These are phyloP conservation scores for Chaetothyriales sp. DNA, from an alignment of 2,329 filamentous ascomycete genomes.

Conservation along the genomic window DNA sequence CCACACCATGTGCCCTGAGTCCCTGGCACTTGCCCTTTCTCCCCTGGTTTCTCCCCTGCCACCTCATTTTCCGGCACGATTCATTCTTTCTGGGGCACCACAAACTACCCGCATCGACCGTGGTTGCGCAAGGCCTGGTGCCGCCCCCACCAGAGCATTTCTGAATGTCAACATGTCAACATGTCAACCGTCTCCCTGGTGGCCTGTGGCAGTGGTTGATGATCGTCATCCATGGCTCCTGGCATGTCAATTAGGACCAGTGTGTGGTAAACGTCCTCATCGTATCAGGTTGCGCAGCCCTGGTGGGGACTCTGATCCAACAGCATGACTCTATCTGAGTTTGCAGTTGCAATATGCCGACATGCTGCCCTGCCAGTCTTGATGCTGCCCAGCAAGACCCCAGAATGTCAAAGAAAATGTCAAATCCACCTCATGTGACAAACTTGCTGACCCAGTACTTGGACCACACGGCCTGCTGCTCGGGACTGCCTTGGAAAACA, in stretches of 20 bases:
- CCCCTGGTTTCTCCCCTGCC: neutral
- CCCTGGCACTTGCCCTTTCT: neutral
- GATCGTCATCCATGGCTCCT: too few relatives aligned
- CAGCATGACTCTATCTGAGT: neutral
- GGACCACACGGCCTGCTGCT: slow-evolving; percentile 16
- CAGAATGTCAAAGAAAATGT: neutral
- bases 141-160: neutral
- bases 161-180: neutral
- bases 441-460: slow-evolving; percentile 19
- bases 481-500: slow-evolving; percentile 19
- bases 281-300: neutral
- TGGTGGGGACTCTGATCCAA: neutral
- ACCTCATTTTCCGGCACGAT: neutral
- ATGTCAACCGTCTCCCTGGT: too few relatives aligned
- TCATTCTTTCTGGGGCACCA: neutral
- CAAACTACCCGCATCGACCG: neutral
- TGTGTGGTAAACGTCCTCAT: neutral
- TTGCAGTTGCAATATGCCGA: neutral
- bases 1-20: neutral
- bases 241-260: neutral
- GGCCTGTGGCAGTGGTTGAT: neutral
- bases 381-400: neutral
- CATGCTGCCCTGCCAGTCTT: neutral
- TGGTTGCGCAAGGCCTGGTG: neutral
- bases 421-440: slow-evolving; percentile 17